A percentile compares a stretch with the other conserved stretches of the same genome.
phyloP scores from a whole-genome alignment of 2,329 filamentous ascomycete genomes.

The Trichothecium sympodiale region DNA sequence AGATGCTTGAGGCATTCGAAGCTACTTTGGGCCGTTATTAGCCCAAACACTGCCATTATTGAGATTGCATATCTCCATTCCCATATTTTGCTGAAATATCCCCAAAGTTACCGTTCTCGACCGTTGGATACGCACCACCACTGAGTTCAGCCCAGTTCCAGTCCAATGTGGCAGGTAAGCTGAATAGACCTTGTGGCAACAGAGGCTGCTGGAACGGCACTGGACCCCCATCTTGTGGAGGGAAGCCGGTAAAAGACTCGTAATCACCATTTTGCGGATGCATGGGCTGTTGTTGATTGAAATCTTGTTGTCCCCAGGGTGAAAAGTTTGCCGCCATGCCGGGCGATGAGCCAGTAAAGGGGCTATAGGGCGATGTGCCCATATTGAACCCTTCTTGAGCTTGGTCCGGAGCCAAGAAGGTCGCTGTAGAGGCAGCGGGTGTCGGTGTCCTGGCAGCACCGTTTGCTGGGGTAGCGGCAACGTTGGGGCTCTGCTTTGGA shows the following conservation, averaged over 20 bases:
- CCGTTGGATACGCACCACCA: conserved; percentile 51
- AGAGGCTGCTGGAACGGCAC: conserved; percentile 58
- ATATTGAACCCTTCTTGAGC: no score
- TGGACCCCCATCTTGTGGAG: conserved; percentile 23
- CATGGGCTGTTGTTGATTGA: no score
- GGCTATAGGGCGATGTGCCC: conserved; percentile 2
- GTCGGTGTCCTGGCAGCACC: neutral
- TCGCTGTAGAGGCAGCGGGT: conserved; percentile 1
- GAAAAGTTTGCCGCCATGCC: no score
- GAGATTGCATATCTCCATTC: neutral
- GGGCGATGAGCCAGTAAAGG: conserved; percentile 7
- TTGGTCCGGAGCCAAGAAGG: neutral
- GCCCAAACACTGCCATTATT: neutral
- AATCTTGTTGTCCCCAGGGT: no score
- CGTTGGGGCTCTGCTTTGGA: conserved; percentile 5
- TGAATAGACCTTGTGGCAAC: conserved; percentile 86
- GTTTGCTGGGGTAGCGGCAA: neutral
- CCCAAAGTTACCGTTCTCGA: conserved; percentile 48
- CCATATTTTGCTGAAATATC: neutral
- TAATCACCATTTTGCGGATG: conserved; percentile 24
- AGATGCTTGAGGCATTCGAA: no score
- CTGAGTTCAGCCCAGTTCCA: conserved; percentile 71
- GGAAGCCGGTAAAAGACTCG: conserved; percentile 33
- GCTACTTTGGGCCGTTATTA: neutral
- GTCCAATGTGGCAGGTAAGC: conserved; percentile 90